Conservation (phyloP, 768 basidiomycete species). For the Boletales sp. region DNA sequence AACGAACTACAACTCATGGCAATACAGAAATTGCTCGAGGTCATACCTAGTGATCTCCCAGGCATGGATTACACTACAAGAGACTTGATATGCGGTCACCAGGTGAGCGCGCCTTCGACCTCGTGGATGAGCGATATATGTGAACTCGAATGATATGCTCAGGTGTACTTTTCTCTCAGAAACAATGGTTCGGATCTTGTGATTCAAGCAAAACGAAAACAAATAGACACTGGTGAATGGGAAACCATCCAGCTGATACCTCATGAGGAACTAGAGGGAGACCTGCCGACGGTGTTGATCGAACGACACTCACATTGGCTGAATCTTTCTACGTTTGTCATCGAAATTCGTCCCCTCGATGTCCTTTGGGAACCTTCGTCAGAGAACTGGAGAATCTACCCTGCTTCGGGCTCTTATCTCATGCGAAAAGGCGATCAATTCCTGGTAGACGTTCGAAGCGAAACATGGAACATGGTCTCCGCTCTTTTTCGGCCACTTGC, state of each 20-base stretch:
- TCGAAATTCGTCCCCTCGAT: constrained; percentile 29
- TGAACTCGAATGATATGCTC: not conserved
- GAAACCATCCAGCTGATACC: constrained; percentile 24
- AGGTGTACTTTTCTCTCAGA: constrained; percentile 16
- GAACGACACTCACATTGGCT: constrained; percentile 30
- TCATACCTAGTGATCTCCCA: constrained; percentile 17
- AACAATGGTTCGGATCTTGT: not conserved
- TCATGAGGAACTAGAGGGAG: constrained; percentile 15
- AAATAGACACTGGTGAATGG: not conserved
- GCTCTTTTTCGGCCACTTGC: constrained; percentile 21
- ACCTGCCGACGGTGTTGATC: constrained; percentile 25
- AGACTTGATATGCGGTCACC: constrained; percentile 15
- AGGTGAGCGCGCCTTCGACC: constrained; percentile 1
- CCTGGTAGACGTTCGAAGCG: constrained; percentile 29
- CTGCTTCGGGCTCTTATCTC: constrained; percentile 3
- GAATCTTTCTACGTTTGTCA: constrained; percentile 13
- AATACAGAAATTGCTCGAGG: constrained; percentile 8
- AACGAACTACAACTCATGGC: too few relatives aligned
- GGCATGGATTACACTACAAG: constrained; percentile 25
- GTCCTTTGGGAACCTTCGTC: constrained; percentile 21
- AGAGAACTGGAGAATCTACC: constrained; percentile 25
- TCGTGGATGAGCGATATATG: too few relatives aligned
- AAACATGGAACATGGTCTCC: constrained; percentile 25
- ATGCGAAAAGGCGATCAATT: constrained; percentile 1
- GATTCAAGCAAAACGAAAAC: constrained; percentile 8